These are phyloP conservation scores for Capsella rubella DNA, from an alignment of 441 rosid genomes.

Conservation along the genomic window DNA sequence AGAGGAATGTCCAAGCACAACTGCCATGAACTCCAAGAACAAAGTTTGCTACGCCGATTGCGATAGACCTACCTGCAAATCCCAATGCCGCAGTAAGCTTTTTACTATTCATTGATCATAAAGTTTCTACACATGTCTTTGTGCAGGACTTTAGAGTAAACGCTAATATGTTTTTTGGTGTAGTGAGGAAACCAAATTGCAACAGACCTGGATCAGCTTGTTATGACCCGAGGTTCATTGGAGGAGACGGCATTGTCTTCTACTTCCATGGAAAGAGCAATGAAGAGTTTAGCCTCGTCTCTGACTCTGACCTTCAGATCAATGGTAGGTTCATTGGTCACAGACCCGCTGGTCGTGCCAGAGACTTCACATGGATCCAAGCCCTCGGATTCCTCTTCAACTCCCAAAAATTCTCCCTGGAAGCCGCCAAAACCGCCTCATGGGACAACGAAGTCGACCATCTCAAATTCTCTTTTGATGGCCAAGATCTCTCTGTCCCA, in stretches of 20 bases:
- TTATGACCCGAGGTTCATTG: slow-evolving; percentile 60
- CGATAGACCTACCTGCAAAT: slow-evolving; percentile 60
- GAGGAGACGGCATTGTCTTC: slow-evolving; percentile 57
- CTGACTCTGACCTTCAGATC: slow-evolving; percentile 60
- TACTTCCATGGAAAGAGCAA: slow-evolving; percentile 66
- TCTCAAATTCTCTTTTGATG: slow-evolving; percentile 62
- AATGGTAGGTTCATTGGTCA: slow-evolving; percentile 60
- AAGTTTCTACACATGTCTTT: neutral
- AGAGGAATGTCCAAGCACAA: slow-evolving; percentile 56
- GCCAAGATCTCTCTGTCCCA: slow-evolving; percentile 53
- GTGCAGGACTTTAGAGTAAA: neutral
- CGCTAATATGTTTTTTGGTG: slow-evolving; percentile 23
- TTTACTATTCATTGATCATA: neutral
- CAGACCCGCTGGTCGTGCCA: slow-evolving; percentile 49
- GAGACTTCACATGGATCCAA: slow-evolving; percentile 94
- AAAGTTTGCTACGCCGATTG: slow-evolving; percentile 72
- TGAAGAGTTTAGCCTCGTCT: slow-evolving; percentile 53
- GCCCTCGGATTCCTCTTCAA: slow-evolving; percentile 74
- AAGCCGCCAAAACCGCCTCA: slow-evolving; percentile 57
- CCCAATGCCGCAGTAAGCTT: slow-evolving; percentile 61
- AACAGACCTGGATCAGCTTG: slow-evolving; percentile 56
- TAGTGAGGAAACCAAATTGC: slow-evolving; percentile 54
- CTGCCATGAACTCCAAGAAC: slow-evolving; percentile 47
- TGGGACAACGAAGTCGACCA: slow-evolving; percentile 68
- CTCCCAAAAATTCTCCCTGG: slow-evolving; percentile 64